A percentile compares a stretch with the other conserved stretches of the same genome.
These are phyloP conservation scores for Sutorius eximius DNA, from an alignment of 1,284 basidiomycete genomes.

Conservation along the genomic window DNA sequence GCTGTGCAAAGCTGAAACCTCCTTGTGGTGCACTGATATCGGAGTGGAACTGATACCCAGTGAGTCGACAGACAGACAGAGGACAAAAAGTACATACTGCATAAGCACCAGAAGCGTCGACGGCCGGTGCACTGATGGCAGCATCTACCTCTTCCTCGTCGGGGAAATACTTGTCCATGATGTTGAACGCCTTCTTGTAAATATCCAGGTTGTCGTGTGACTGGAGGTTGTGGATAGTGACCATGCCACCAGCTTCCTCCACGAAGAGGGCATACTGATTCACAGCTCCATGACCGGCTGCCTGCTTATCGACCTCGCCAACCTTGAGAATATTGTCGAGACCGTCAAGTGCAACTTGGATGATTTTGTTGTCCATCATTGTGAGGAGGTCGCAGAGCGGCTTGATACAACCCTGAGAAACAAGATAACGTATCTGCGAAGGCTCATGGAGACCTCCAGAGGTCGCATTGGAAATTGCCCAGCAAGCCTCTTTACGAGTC, in stretches of 20 bases:
- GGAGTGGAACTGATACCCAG: constrained; percentile 64
- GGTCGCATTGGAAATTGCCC: constrained; percentile 99
- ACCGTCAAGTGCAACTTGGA: constrained; percentile 96
- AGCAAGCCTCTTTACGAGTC: constrained; percentile 99
- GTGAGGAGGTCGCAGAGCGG: constrained; percentile 94
- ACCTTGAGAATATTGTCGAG: constrained; percentile 99
- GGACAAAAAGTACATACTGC: constrained; percentile 57
- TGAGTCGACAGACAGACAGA: constrained; percentile 11
- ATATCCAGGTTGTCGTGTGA: constrained; percentile 99
- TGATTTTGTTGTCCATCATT: constrained; percentile 99
- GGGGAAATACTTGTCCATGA: constrained; percentile 96
- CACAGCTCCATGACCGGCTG: constrained; percentile 77
- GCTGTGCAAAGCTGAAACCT: constrained; percentile 86
- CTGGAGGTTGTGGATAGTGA: constrained; percentile 97
- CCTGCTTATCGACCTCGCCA: constrained; percentile 93
- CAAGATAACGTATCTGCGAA: constrained; percentile 96
- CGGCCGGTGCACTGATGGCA: constrained; percentile 75
- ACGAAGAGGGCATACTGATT: constrained; percentile 96
- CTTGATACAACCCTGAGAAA: constrained; percentile 97
- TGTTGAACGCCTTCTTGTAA: constrained; percentile 99
- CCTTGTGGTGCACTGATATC: constrained; percentile 86
- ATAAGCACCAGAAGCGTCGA: constrained; percentile 89
- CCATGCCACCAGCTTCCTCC: constrained; percentile 98
- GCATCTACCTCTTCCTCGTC: constrained; percentile 84
- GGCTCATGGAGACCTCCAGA: constrained; percentile 98